A percentile compares a stretch with the other conserved stretches of the same genome.
Evolutionary conservation across 371 early-diverging fungal genomes (phyloP).

Genomic region (Blakeslea trispora): DNA sequence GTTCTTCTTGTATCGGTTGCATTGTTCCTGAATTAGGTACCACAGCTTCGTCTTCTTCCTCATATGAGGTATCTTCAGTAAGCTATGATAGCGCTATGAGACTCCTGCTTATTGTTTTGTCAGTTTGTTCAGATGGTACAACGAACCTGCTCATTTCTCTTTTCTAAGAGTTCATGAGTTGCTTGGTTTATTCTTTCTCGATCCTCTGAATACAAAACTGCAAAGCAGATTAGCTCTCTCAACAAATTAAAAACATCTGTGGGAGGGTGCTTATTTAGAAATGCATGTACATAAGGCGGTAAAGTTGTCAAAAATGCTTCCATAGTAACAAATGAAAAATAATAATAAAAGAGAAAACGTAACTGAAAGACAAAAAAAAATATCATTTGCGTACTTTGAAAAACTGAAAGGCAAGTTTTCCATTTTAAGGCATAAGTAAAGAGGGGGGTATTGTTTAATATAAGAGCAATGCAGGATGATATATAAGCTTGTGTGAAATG

Average conservation of each 20-base stretch:
- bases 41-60: slow-evolving; percentile 4
- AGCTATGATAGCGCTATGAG: too few relatives aligned
- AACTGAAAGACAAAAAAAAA: too few relatives aligned
- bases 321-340: slow-evolving; percentile 24
- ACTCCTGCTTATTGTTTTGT: too few relatives aligned
- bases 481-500: too few relatives aligned
- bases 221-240: slow-evolving; percentile 50
- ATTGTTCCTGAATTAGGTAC: slow-evolving; percentile 9
- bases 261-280: slow-evolving; percentile 39
- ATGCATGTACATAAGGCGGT: slow-evolving; percentile 53
- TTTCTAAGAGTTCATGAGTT: slow-evolving; percentile 27
- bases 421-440: background rate
- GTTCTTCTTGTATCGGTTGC: slow-evolving; percentile 12
- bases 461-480: too few relatives aligned
- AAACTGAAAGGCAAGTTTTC: background rate
- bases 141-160: slow-evolving; percentile 9
- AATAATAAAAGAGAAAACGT: background rate
- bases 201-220: slow-evolving; percentile 51
- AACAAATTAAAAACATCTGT: slow-evolving; percentile 48
- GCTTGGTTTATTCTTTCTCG: slow-evolving; percentile 33
- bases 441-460: too few relatives aligned
- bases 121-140: too few relatives aligned
- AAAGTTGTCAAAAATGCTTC: slow-evolving; percentile 50
- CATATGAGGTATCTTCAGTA: too few relatives aligned
- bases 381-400: too few relatives aligned